Conservation (phyloP, 2,329 filamentous ascomycete species). For the Metarhizium sp. region DNA sequence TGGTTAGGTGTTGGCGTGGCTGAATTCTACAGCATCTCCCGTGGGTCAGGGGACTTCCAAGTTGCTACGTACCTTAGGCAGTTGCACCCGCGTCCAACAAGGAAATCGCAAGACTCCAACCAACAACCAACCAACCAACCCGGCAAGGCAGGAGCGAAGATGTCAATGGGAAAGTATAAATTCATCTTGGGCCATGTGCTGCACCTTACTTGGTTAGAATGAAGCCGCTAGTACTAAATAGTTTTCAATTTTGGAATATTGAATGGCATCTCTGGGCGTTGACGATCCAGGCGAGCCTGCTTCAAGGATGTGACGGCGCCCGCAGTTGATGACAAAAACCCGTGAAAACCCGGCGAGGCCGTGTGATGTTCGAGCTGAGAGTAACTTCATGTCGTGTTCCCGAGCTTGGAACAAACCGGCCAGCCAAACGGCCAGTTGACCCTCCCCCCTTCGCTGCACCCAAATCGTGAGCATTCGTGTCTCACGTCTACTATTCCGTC, state of each 20-base stretch:
- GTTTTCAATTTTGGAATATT: no score
- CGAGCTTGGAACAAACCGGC: background rate
- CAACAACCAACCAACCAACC: no score
- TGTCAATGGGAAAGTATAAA: no score
- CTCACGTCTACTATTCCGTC: no score
- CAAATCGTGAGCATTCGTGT: background rate
- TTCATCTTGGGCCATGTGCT: no score
- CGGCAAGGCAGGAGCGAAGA: no score
- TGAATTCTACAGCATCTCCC: no score
- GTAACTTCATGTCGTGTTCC: background rate
- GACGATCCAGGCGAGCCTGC: background rate
- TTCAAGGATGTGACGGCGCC: background rate
- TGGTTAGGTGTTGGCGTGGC: background rate
- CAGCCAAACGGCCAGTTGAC: background rate
- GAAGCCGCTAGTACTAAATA: no score
- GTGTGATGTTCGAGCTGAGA: background rate
- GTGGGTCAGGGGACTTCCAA: background rate
- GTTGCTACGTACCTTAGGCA: background rate
- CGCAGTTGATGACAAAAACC: background rate
- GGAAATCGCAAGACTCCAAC: background rate
- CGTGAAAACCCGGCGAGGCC: background rate
- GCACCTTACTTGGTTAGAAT: no score
- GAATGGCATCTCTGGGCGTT: no score
- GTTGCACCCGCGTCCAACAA: background rate
- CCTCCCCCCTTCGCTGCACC: background rate